A percentile compares a stretch with the other conserved stretches of the same genome.
Evolutionary conservation across 2,329 filamentous ascomycete species (phyloP).

Genomic region (Sporothrix luriei): DNA sequence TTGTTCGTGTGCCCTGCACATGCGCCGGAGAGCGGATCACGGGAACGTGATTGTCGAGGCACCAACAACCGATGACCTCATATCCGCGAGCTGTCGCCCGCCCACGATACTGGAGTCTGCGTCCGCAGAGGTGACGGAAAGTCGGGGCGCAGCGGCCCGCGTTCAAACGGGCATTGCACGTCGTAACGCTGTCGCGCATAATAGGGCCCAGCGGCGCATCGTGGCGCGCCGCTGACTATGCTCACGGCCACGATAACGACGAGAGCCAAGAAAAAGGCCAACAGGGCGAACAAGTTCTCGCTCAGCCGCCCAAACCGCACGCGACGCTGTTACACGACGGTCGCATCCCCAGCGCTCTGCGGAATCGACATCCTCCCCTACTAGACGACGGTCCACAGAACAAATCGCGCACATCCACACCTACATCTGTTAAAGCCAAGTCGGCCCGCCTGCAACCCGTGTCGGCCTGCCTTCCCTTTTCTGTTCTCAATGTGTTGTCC

Average conservation of each 20-base stretch:
- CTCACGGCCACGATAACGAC: constrained; percentile 25
- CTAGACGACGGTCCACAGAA: not conserved
- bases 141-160: constrained; percentile 17
- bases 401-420: constrained; percentile 35
- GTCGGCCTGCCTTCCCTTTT: constrained; percentile 33
- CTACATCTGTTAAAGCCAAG: constrained; percentile 31
- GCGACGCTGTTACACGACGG: constrained; percentile 6
- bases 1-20: constrained; percentile 7
- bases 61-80: constrained; percentile 25
- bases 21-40: constrained; percentile 3
- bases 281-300: constrained; percentile 27
- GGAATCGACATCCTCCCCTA: not conserved
- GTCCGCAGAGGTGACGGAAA: not conserved
- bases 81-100: not conserved
- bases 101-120: not conserved
- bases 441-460: constrained; percentile 35
- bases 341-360: not conserved
- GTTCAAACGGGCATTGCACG: constrained; percentile 3
- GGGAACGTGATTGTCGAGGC: constrained; percentile 7
- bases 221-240: constrained; percentile 39
- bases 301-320: constrained; percentile 9
- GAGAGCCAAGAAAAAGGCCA: constrained; percentile 29
- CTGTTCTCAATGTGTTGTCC: constrained; percentile 41
- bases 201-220: constrained; percentile 37
- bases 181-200: constrained; percentile 30